Conservation (phyloP, 176 grass and related monocot genomes). For the Raddia guianensis region DNA sequence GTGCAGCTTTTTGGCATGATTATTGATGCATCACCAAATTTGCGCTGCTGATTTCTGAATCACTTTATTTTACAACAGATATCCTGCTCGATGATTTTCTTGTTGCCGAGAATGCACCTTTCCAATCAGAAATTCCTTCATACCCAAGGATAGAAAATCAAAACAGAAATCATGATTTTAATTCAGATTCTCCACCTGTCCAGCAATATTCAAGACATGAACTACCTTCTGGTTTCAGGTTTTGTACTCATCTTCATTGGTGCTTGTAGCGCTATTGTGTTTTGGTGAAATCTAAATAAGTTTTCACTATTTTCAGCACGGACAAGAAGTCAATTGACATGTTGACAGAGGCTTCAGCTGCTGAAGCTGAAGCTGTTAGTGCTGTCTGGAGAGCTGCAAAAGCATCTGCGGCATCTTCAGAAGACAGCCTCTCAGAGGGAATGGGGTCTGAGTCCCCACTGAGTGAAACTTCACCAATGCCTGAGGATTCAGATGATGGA, state of each 20-base stretch:
- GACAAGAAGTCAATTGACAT: conserved; percentile 90
- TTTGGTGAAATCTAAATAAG: conserved; percentile 41
- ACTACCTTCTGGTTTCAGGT: conserved; percentile 51
- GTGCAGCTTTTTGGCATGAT: conserved; percentile 5
- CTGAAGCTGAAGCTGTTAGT: conserved; percentile 97
- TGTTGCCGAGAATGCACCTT: conserved; percentile 89
- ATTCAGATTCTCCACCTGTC: conserved; percentile 52
- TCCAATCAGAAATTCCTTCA: conserved; percentile 70
- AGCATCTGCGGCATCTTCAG: conserved; percentile 78
- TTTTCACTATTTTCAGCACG: conserved; percentile 48
- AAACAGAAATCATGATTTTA: conserved; percentile 43
- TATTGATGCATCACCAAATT: conserved; percentile 33
- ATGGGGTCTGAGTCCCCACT: conserved; percentile 72
- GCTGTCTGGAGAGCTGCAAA: conserved; percentile 94
- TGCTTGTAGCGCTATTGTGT: conserved; percentile 17
- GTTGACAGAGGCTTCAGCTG: conserved; percentile 90
- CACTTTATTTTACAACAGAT: conserved; percentile 58
- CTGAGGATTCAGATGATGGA: conserved; percentile 63
- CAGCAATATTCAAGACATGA: conserved; percentile 58
- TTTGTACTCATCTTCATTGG: conserved; percentile 35
- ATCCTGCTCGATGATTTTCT: conserved; percentile 90
- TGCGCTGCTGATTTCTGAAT: conserved; percentile 30
- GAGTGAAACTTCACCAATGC: conserved; percentile 62
- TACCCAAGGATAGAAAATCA: conserved; percentile 53
- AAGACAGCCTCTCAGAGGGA: conserved; percentile 88